Conservation (phyloP, 345 rosid genomes). For the Orychophragmus violaceus region DNA sequence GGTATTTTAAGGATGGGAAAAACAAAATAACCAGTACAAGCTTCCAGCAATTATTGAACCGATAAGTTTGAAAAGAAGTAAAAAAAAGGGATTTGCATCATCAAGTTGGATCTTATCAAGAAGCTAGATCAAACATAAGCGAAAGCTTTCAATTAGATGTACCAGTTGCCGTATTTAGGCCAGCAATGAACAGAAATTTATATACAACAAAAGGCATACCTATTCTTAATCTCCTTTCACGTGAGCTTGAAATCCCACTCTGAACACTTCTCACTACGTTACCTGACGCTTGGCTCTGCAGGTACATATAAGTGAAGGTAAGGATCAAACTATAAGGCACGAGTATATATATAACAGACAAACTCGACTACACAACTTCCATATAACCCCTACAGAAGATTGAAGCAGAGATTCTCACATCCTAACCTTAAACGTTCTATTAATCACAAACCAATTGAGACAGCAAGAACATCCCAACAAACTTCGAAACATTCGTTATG, state of each 20-base stretch:
- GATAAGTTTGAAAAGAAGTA: neutral
- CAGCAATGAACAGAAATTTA: neutral
- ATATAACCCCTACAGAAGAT: neutral
- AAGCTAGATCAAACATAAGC: neutral
- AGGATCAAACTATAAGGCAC: neutral
- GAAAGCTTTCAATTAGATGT: neutral
- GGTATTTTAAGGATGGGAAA: too few species aligned
- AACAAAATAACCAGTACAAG: neutral
- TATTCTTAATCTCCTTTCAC: slow-evolving; percentile 44
- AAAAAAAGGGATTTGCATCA: neutral
- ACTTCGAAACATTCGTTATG: too few species aligned
- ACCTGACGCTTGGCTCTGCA: slow-evolving; percentile 56
- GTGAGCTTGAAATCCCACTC: slow-evolving; percentile 42
- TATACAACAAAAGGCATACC: slow-evolving; percentile 30
- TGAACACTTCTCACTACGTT: slow-evolving; percentile 44
- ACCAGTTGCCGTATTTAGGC: neutral
- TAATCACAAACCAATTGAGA: too few species aligned
- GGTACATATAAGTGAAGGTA: neutral
- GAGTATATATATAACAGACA: too few species aligned
- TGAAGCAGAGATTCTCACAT: too few species aligned
- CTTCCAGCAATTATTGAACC: neutral
- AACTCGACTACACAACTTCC: too few species aligned
- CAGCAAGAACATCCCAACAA: neutral
- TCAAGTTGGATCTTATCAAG: neutral
- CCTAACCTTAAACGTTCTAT: too few species aligned